A percentile compares a stretch with the other conserved stretches of the same genome.
Evolutionary conservation across 805 yeast genomes (phyloP).

Genomic region (Metschnikowia shivogae): DNA sequence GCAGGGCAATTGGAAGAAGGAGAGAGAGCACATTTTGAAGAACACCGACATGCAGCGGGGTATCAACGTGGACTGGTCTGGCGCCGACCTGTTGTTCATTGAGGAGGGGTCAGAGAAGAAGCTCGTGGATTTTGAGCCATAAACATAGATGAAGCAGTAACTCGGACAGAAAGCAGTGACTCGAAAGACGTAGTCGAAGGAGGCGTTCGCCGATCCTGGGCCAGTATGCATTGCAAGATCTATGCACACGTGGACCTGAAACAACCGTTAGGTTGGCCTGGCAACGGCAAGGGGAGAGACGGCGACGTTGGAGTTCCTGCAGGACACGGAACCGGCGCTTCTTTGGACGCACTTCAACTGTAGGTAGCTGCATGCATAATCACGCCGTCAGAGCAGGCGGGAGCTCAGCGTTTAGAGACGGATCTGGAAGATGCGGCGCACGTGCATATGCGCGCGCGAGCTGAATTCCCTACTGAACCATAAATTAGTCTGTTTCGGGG

Average conservation of each 20-base stretch:
- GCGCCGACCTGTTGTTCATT: constrained; percentile 45
- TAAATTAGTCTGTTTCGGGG: not conserved
- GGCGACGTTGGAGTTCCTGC: not conserved
- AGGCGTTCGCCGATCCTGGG: no score
- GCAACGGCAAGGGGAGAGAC: constrained; percentile 1
- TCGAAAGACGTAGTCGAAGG: not conserved
- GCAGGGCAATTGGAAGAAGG: constrained; percentile 65
- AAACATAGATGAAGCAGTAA: no score
- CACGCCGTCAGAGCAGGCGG: no score
- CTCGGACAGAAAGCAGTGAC: not conserved
- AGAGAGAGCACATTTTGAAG: constrained; percentile 65
- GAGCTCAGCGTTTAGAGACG: not conserved
- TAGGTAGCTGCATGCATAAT: no score
- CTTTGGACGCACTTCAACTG: not conserved
- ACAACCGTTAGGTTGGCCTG: not conserved
- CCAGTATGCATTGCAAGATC: not conserved
- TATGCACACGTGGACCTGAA: not conserved
- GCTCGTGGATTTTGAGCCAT: constrained; percentile 42
- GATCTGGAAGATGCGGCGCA: not conserved
- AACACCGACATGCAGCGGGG: constrained; percentile 64
- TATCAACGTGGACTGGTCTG: constrained; percentile 67
- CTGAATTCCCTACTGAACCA: constrained; percentile 1
- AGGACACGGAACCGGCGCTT: not conserved
- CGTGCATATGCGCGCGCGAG: constrained; percentile 1
- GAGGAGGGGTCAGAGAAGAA: constrained; percentile 27